Conservation (phyloP, 495 filamentous ascomycete genomes). For the Oleoguttula mirabilis region DNA sequence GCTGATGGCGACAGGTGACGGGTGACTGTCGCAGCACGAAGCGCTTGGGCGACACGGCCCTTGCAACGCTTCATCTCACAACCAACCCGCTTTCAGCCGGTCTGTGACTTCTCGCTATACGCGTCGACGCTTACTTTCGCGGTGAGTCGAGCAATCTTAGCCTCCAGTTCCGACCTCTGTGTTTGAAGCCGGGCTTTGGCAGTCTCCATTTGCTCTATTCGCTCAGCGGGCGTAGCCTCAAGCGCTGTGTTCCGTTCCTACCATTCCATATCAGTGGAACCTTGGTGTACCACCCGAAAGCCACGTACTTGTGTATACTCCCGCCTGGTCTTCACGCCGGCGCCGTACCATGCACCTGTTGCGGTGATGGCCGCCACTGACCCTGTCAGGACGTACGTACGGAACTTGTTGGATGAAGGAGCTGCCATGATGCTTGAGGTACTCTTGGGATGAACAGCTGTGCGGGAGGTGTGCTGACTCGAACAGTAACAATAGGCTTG, state of each 20-base stretch:
- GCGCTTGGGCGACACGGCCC: too few relatives aligned
- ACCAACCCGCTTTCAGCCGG: too few relatives aligned
- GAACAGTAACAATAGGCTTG: too few relatives aligned
- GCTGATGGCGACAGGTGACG: too few relatives aligned
- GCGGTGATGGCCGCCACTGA: constrained; percentile 39
- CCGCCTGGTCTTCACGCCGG: constrained; percentile 43
- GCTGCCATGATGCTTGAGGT: constrained; percentile 2
- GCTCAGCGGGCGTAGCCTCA: constrained; percentile 39
- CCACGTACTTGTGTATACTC: constrained; percentile 28
- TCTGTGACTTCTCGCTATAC: too few relatives aligned
- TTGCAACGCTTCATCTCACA: too few relatives aligned
- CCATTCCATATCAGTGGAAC: background rate
- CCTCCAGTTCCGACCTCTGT: constrained; percentile 43
- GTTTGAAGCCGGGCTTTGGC: constrained; percentile 36
- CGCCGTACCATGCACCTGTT: constrained; percentile 44
- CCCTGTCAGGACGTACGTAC: constrained; percentile 35
- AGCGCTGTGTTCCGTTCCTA: constrained; percentile 5
- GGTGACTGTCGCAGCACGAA: too few relatives aligned
- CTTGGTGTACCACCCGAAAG: background rate
- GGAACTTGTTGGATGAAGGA: constrained; percentile 21
- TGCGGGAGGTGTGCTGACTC: too few relatives aligned
- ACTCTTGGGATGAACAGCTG: background rate
- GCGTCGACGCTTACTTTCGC: too few relatives aligned
- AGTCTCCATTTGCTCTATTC: constrained; percentile 39
- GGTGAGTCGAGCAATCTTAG: constrained; percentile 39